Base-by-base conservation (phyloP, 441 rosid genomes). In the Erodium moschatum region DNA sequence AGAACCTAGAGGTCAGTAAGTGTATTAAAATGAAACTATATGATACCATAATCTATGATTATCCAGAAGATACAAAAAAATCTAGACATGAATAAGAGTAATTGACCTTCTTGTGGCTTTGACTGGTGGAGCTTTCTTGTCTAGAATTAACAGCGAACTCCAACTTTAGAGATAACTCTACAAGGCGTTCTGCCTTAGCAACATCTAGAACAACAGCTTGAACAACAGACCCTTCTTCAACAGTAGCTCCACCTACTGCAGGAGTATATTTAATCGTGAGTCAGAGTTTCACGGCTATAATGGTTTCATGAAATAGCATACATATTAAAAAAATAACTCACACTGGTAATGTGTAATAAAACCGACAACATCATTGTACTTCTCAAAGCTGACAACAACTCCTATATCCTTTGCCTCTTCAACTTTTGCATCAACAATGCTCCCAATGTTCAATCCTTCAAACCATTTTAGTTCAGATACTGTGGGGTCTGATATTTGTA, bases 91-190 rank as follows among this genome's bases (percentile, higher is more conserved):
- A 68, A 64, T 65, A 35, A 70, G 65, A 50, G n/a, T 66, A 67
- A 11, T 63, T 18, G 66, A 94, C 97, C 99, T 88, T 87, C 76
- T 83, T 88, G 65, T 69, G 68, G 66, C 76, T 52, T 69, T 78
- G 76, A 66, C 72, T 74, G 70, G 66, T 76, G 67, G 82, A 77
- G 61, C 67, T 85, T 71, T 83, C 79, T 70, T 74, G 83, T 12
- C 63, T 70, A 29, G 72, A 68, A 70, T 76, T 86, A 42, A 76
- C 76, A 48, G 85, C 74, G 69, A 94, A 85, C 81, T 87, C 91
- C 48, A 81, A 89, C 77, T 85, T 94, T 67, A 91, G 78, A 72
- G 99, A 89, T 76, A 94, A 83, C 80, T 94, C 99, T 73, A 91
- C 85, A 73, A 94, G 91, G 74, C 74, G 83, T 73, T 90, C 99